A percentile compares a stretch with the other conserved stretches of the same genome.
Conservation (phyloP, 305 asterid species). For the Andrographis paniculata region DNA sequence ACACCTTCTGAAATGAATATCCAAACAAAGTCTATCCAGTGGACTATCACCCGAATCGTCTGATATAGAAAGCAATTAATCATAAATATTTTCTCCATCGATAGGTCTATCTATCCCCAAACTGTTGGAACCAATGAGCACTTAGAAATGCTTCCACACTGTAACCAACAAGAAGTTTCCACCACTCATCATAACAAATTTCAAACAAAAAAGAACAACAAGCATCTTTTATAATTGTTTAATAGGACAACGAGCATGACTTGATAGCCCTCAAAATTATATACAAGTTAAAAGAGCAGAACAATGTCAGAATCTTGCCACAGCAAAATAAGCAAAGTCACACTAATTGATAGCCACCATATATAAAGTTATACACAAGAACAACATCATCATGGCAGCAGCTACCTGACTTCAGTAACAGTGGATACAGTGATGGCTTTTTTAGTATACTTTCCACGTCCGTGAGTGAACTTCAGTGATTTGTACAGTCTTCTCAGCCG, state of each 20-base stretch:
- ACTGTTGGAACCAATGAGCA: neutral
- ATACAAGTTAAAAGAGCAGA: too few relatives aligned
- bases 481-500: conserved; percentile 83
- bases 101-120: too few relatives aligned
- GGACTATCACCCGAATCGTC: too few relatives aligned
- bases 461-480: conserved; percentile 90
- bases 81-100: too few relatives aligned
- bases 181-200: neutral
- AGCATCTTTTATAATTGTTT: too few relatives aligned
- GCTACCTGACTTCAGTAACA: conserved; percentile 88
- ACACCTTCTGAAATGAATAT: too few relatives aligned
- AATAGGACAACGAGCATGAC: too few relatives aligned
- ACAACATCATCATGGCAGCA: neutral
- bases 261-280: too few relatives aligned
- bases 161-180: neutral
- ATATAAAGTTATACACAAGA: neutral
- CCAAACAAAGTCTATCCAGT: too few relatives aligned
- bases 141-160: neutral
- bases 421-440: conserved; percentile 44
- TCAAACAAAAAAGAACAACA: neutral
- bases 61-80: too few relatives aligned
- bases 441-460: conserved; percentile 85
- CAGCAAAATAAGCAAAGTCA: conserved; percentile 1
- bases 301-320: neutral
- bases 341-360: neutral